Base-by-base conservation (phyloP, 345 rosid species). In the Aethionema arabicum region DNA sequence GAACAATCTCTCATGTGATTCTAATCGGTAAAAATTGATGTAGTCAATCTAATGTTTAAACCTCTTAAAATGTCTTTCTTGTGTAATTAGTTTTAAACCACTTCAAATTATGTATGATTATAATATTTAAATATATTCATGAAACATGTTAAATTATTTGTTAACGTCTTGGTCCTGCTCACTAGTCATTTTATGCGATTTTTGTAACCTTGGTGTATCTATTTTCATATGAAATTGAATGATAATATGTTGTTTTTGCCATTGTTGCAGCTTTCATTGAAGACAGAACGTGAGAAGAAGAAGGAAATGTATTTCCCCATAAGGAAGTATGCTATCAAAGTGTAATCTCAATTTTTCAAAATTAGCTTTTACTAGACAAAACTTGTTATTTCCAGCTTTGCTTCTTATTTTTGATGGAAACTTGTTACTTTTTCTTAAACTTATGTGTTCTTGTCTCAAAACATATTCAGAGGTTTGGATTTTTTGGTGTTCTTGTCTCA, bases 301-400 rank as follows among this genome's bases (percentile, higher is more conserved):
- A 79, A 69, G 32, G 90, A 82, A 38, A 79, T 84, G 75, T 82
- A 84, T 51, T 84, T 78, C 64, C 90, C 90, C n/a, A 41, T 77
- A 69, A 79, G 90, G 74, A 84, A 81, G 72, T 84, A 79, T 61
- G 90, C 90, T 29, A 79, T 82, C 58, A 81, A 82, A 77, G 86
- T 79, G 46, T 82, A 78, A 59, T 0, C 14, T 11, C 14, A 36
- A 7, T 58, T 40, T 12, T 3, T 59, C 6, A 5, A 10, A 5
- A 8, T 63, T 38, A 14, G 40, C 68, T 21, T n/a, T n/a, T 70
- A 16, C 65, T 65, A 65, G 66, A 6, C 1, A 40, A 65, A 44
- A 4, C 61, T n/a, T n/a, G n/a, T n/a, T 57, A 64, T 38, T 57
- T 43, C 27, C 55, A n/a, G 49, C 70, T 29, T 50, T 21, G 9